Evolutionary conservation across 345 rosid species (phyloP), one percentile per base, ranked within the genome.

Genomic region (Eucalyptus pauciflora): DNA sequence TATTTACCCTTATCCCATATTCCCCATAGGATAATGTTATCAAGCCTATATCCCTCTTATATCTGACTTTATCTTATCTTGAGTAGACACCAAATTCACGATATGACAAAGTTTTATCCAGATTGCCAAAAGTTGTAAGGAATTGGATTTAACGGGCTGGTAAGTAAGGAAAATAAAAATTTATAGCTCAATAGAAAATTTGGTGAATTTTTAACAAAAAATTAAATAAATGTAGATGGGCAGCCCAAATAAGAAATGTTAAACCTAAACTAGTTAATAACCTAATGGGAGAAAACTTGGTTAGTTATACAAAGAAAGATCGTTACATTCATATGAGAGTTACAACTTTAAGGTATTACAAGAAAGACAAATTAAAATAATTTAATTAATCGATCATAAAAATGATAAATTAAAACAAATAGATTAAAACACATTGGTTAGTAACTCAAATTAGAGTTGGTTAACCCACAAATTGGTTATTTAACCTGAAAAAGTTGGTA

Each of bases 51-150:
- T 52, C 24, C 0, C 9, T 52, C 2, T 17, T 7, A 52, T 7
- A 3, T 52, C 0, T 52, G 4, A 17, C 4, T 52, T 52, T 52
- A 17, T 7, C 0, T 17, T 52, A 52, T 18, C 24, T 52, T 52
- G 9, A 17, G 0, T 17, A 52, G 0, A 18, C 24, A 52, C 0
- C 0, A 52, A 52, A 52, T 52, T 10, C 0, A 16, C 0, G 24
- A 16, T 18, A 52, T 52, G 56, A 0, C 9, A 17, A 51, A 17
- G 2, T 52, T 52, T 18, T 52, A 52, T 52, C 24, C 1, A 52
- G 10, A 52, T 52, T 52, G 24, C 24, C 58, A 52, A 52, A 52
- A 7, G 58, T 4, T 18, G 4, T 22, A 24, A 9, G 62, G 29
- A 1, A 56, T 56, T 56, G 62, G 0, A 56, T 56, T 24, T 56